Conservation (phyloP, 345 rosid species). For the Citrus maxima region DNA sequence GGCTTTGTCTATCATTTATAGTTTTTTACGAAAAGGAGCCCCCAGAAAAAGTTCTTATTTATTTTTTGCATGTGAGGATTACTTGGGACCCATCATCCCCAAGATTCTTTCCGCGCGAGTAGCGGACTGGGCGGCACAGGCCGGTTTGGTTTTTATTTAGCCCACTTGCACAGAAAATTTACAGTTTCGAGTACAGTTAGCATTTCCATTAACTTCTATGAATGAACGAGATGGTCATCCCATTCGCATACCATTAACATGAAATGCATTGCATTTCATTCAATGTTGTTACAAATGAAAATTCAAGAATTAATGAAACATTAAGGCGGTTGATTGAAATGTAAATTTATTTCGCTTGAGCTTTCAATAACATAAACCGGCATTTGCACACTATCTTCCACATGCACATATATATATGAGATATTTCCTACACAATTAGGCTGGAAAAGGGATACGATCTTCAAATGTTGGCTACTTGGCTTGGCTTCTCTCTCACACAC, state of each 20-base stretch:
- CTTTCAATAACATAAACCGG: neutral
- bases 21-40: neutral
- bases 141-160: too few species aligned
- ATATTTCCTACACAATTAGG: neutral
- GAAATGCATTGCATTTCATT: neutral
- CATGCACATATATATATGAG: neutral
- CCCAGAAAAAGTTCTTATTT: conserved; percentile 2
- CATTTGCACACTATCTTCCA: neutral
- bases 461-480: neutral
- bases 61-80: neutral
- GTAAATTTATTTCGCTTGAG: neutral
- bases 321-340: too few species aligned
- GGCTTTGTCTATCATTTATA: neutral
- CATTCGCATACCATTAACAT: too few species aligned
- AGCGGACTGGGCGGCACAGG: neutral
- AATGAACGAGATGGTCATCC: neutral
- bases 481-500: neutral
- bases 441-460: neutral
- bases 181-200: neutral
- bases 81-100: neutral
- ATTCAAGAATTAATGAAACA: too few species aligned
- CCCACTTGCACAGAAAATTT: conserved; percentile 7
- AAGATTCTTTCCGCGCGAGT: conserved; percentile 18
- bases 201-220: neutral
- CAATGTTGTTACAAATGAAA: neutral